Base-by-base conservation (phyloP, 495 filamentous ascomycete genomes). In the Lophiostoma macrostomum region DNA sequence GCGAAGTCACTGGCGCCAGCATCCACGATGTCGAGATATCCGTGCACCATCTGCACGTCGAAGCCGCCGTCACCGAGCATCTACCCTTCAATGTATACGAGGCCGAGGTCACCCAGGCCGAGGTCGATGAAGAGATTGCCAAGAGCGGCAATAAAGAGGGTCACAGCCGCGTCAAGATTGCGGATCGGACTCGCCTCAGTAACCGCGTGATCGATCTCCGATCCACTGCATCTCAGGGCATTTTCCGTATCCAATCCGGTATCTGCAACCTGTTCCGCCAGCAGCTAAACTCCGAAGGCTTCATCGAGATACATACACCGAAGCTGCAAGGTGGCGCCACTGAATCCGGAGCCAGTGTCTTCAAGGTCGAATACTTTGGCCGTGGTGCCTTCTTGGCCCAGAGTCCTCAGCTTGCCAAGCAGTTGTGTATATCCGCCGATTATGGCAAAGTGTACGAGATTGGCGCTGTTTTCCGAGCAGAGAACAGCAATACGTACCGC, bases 391-490 rank as follows among this genome's bases (percentile, higher is more conserved):
- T 80, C 71, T 76, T 96, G 10, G 91, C 91, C 16, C 91, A 97
- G 72, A 91, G 87, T 53, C 93, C 93, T 11, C 93, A 98, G 70
- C 80, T 98, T 40, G 91, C 94, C 70, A 96, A 98, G 75, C 93
- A 98, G 63, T 89, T 94, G 77, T 85, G 89, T 67, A 95, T 98
- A 62, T 90, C 91, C 19, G 89, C 90, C 62, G 93, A 94, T 44
- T 80, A 93, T 69, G 82, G 91, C 67, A 84, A 82, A 50, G 91
- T 98, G 10, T 96, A 87, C 66, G 86, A 90, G 64, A 84, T 94
- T 49, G 88, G 87, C 0, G 87, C 88, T 3, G 91, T 97, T 7
- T 98, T 96, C 82, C 80, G 91, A 66, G 93, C 93, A 0, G 93
- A 97, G 74, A 95, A 97, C 70, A 91, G 85, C 48, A 96, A 96